phyloP scores from a whole-genome alignment of 192 early-diverging fungal genomes.

The Phycomyces nitens region DNA sequence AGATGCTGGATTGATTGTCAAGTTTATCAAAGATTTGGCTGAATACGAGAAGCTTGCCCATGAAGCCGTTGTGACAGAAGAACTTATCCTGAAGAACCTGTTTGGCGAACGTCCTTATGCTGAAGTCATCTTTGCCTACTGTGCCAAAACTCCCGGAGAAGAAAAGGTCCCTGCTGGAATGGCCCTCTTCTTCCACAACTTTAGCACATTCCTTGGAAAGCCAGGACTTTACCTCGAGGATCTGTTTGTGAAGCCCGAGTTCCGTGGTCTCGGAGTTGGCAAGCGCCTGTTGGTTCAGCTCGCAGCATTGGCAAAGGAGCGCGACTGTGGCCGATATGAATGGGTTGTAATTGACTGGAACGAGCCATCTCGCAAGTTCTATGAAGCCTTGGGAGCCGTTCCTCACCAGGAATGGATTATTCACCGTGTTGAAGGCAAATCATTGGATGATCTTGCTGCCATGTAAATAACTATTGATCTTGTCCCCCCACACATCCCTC shows the following conservation, averaged over 20 bases:
- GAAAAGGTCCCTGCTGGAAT: constrained; percentile 62
- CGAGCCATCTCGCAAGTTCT: constrained; percentile 74
- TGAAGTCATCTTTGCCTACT: constrained; percentile 63
- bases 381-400: constrained; percentile 65
- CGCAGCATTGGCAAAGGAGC: constrained; percentile 57
- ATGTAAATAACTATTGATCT: constrained; percentile 21
- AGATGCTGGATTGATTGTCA: constrained; percentile 63
- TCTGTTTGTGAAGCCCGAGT: constrained; percentile 65
- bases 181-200: constrained; percentile 86
- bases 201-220: constrained; percentile 65
- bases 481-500: not conserved
- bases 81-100: constrained; percentile 54
- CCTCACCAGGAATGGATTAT: constrained; percentile 74
- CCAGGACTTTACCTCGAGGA: constrained; percentile 88
- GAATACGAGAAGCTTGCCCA: constrained; percentile 72
- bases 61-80: constrained; percentile 68
- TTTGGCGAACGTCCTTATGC: constrained; percentile 65
- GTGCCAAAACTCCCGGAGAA: constrained; percentile 25
- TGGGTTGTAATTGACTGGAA: constrained; percentile 89
- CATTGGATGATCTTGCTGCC: constrained; percentile 49
- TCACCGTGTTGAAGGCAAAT: constrained; percentile 61
- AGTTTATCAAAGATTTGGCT: constrained; percentile 73
- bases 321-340: constrained; percentile 73
- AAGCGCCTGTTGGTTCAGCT: constrained; percentile 64
- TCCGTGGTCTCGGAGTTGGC: constrained; percentile 66